Evolutionary conservation across 192 early-diverging fungal species (phyloP), one percentile per base, ranked within the genome.

Genomic region (Gamsiella multidivaricata): DNA sequence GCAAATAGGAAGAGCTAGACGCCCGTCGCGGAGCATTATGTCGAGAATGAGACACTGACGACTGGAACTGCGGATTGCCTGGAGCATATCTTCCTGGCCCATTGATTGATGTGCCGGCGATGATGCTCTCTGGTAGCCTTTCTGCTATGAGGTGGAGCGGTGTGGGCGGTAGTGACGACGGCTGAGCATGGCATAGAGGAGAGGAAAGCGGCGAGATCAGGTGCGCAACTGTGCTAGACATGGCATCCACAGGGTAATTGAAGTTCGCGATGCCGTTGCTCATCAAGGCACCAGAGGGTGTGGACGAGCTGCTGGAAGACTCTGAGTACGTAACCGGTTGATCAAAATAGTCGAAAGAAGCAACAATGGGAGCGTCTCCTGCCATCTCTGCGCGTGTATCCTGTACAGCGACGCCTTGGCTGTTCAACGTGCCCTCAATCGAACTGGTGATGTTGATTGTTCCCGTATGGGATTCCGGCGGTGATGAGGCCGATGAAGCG

Each of bases 111-210:
- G 23, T 12, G 7, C 56, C 49, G 5, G 54, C 32, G 6, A 70
- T 51, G 17, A 61, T 32, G 31, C 58, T 61, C 17, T 76, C 73
- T 1, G 59, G 43, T 25, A 59, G 23, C n/a, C 51, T 54, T 12
- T 76, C 73, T 18, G 47, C 37, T 8, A 62, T n/a, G 22, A 55
- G 8, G 7, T 76, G 73, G 9, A 66, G 45, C 41, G 73, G 73
- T 25, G 73, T 76, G 7, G 73, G 73, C 8, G 73, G 73, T 29
- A 76, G 32, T 20, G 65, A 71, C 5, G 60, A 61, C n/a, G 73
- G 0, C 46, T 76, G 71, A 0, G 71, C 55, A 23, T 56, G 73
- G 31, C 49, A 67, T 22, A 61, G 51, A 49, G 73, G 73, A 11
- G 73, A 76, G 20, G 63, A 76, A 5, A 76, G 36, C 9, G 73